These are phyloP conservation scores for Boletus barrowsii DNA, from an alignment of 768 basidiomycete genomes.

Conservation along the genomic window DNA sequence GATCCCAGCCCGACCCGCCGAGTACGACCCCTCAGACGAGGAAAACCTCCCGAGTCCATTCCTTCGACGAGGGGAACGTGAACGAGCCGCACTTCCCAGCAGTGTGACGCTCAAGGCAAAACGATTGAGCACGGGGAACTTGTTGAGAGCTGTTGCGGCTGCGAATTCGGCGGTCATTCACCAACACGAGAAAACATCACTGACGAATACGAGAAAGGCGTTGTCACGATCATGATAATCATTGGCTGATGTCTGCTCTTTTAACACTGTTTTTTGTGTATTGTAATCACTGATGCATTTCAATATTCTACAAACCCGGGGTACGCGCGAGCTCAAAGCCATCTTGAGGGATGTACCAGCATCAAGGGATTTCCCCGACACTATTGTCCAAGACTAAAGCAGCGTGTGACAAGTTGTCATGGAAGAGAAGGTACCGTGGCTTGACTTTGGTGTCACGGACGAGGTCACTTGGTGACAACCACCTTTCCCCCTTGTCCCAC, in stretches of 20 bases:
- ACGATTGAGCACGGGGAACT: slow-evolving; percentile 49
- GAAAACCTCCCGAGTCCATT: slow-evolving; percentile 87
- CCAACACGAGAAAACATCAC: slow-evolving; percentile 25
- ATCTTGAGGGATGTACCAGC: too few relatives aligned
- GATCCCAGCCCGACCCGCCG: slow-evolving; percentile 30
- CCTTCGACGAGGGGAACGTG: slow-evolving; percentile 54
- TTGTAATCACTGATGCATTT: neutral
- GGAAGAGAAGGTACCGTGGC: too few relatives aligned
- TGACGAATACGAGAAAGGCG: slow-evolving; percentile 44
- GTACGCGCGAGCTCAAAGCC: too few relatives aligned
- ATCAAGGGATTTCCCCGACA: too few relatives aligned
- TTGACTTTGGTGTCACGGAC: too few relatives aligned
- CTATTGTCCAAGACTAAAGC: too few relatives aligned
- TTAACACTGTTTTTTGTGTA: neutral
- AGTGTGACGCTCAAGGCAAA: slow-evolving; percentile 28
- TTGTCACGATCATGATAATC: slow-evolving; percentile 12
- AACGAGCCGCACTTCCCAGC: slow-evolving; percentile 15
- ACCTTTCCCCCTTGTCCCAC: too few relatives aligned
- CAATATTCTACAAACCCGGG: too few relatives aligned
- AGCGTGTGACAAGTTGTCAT: too few relatives aligned
- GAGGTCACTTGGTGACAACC: too few relatives aligned
- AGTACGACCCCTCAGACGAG: slow-evolving; percentile 73
- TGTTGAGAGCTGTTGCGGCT: slow-evolving; percentile 58
- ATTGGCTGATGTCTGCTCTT: neutral
- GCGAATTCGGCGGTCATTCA: slow-evolving; percentile 41